A percentile compares a stretch with the other conserved stretches of the same genome.
These are phyloP conservation scores for Paraphaeosphaeria sporulosa DNA, from an alignment of 2,329 filamentous ascomycete genomes.

Conservation along the genomic window DNA sequence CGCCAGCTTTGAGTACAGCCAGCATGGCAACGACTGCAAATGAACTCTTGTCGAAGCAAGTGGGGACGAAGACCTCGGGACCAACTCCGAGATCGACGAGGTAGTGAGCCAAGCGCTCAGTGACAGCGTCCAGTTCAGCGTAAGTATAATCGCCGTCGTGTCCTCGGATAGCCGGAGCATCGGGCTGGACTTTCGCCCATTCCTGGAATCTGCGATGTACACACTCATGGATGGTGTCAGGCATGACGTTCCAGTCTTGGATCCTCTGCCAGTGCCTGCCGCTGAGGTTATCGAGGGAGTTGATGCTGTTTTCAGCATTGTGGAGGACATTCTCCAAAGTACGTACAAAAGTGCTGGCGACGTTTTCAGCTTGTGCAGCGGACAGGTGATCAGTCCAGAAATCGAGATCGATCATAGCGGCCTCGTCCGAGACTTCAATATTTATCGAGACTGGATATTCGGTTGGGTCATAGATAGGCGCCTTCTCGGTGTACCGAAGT, in stretches of 20 bases:
- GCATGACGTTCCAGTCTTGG: constrained; percentile 41
- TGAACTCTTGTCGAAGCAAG: constrained; percentile 50
- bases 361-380: constrained; percentile 39
- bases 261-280: constrained; percentile 43
- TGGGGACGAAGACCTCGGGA: constrained; percentile 44
- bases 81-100: constrained; percentile 40
- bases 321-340: constrained; percentile 48
- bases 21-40: constrained; percentile 49
- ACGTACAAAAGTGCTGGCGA: constrained; percentile 40
- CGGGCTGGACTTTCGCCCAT: constrained; percentile 33
- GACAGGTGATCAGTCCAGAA: constrained; percentile 44
- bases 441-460: constrained; percentile 59
- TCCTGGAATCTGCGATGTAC: constrained; percentile 40
- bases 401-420: constrained; percentile 40
- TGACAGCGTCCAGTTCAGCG: constrained; percentile 34
- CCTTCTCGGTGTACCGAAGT: constrained; percentile 49
- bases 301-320: constrained; percentile 42
- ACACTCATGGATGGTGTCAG: constrained; percentile 38
- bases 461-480: constrained; percentile 54
- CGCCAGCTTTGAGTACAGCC: constrained; percentile 49
- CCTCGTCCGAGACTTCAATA: constrained; percentile 54
- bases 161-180: constrained; percentile 40
- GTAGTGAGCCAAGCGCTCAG: constrained; percentile 38
- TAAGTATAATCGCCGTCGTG: constrained; percentile 46
- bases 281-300: constrained; percentile 50